Base-by-base conservation (phyloP, 345 rosid genomes). In the Murraya paniculata region DNA sequence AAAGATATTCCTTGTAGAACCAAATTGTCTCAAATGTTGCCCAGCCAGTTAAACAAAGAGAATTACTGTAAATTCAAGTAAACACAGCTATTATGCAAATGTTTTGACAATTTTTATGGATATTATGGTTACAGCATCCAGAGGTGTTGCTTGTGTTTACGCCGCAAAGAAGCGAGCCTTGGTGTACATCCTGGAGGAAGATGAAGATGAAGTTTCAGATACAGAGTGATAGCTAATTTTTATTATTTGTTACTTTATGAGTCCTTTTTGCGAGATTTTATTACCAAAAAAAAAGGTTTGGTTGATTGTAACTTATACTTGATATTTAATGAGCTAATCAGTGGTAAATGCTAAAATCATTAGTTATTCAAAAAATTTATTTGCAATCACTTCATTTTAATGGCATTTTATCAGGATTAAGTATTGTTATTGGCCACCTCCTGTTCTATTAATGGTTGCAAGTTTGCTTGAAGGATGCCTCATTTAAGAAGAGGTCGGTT, bases 81-180 rank as follows among this genome's bases (percentile, higher is more conserved):
- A 39, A 39, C 18, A 24, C 6, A 48, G 5, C n/a, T 33, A 14
- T 6, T 24, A n/a, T 45, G 18, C 64, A 25, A 35, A 27, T 60
- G 6, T 16, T 45, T 57, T 41, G 61, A 36, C 22, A 1, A 2
- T 24, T 48, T 61, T 21, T 22, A 4, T 61, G 61, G 22, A 24
- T 38, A 10, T 48, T 71, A 71, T 30, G 70, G 11, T 70, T 5
- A 83, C 91, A 89, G 98, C 90, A 70, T 83, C 94, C 13, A 87
- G 94, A 81, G 97, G 96, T 2, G 90, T 90, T 22, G 89, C 96
- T 73, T 94, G 96, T 65, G 88, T 85, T 31, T 94, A 90, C 50
- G 92, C 88, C 78, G 87, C 90, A 24, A 88, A 88, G 84, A 93
- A 90, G 84, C 89, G 90, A 6, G 94, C 96, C 16, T 75, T 89